These are phyloP conservation scores for Emmonsiellopsis sp. DNA, from an alignment of 2,329 filamentous ascomycete genomes.

Conservation along the genomic window DNA sequence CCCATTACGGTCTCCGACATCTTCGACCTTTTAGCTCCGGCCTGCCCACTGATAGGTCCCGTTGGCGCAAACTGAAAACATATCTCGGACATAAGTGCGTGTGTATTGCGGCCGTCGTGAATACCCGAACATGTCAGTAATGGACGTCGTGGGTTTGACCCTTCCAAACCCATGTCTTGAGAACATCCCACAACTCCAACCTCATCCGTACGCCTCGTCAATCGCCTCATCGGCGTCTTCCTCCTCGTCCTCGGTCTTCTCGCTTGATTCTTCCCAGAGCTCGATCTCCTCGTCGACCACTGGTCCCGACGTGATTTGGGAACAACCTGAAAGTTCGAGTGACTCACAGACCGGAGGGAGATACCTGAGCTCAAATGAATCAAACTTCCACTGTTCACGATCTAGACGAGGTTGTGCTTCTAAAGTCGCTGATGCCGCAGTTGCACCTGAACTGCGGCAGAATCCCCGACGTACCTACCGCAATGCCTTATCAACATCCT, in stretches of 20 bases:
- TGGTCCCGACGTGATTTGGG: conserved; percentile 46
- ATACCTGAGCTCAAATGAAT: conserved; percentile 16
- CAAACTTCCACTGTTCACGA: conserved; percentile 17
- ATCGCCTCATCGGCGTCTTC: conserved; percentile 68
- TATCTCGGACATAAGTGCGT: background rate
- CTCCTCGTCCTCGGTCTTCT: conserved; percentile 70
- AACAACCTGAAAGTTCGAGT: conserved; percentile 23
- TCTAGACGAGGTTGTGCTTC: conserved; percentile 19
- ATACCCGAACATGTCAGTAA: conserved; percentile 32
- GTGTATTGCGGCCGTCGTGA: background rate
- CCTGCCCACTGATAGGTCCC: background rate
- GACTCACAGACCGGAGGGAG: conserved; percentile 20
- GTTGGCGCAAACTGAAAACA: background rate
- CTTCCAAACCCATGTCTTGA: conserved; percentile 28
- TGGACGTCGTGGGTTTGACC: conserved; percentile 36
- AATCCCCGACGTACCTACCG: conserved; percentile 47
- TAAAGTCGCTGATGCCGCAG: conserved; percentile 24
- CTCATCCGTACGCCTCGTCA: conserved; percentile 58
- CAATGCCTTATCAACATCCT: conserved; percentile 46
- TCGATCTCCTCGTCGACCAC: conserved; percentile 62
- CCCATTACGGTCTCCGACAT: conserved; percentile 4
- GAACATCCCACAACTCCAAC: conserved; percentile 25
- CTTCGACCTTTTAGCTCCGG: background rate
- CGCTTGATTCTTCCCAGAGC: conserved; percentile 59
- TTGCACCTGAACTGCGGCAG: conserved; percentile 33